Conservation (phyloP, 305 asterid genomes). For the Fraxinus ornus region DNA sequence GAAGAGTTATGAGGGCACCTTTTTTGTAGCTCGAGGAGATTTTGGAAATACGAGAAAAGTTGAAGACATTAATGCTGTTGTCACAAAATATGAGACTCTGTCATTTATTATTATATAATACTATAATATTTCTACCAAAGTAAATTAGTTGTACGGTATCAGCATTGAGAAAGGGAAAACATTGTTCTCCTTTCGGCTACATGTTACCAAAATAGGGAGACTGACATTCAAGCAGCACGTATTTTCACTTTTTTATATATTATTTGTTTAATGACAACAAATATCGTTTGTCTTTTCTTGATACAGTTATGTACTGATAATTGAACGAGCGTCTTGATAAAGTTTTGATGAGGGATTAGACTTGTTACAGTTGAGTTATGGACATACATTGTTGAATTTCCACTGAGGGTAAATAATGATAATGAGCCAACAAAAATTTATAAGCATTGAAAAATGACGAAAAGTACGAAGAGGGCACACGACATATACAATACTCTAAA, state of each 20-base stretch:
- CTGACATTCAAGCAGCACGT: slow-evolving; percentile 28
- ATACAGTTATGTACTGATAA: not conserved
- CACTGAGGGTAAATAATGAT: not conserved
- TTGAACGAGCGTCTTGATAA: not conserved
- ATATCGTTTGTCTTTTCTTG: not conserved
- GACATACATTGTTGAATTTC: not conserved
- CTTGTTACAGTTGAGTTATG: not conserved
- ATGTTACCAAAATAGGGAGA: slow-evolving; percentile 37
- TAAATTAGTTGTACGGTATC: slow-evolving; percentile 25
- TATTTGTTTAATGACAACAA: not conserved
- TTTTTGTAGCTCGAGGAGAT: slow-evolving; percentile 47
- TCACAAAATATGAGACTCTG: slow-evolving; percentile 21
- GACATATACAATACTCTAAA: too few relatives aligned
- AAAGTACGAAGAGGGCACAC: not conserved
- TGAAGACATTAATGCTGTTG: not conserved
- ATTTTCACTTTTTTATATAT: not conserved
- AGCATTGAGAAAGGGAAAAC: slow-evolving; percentile 44
- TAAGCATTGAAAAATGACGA: too few relatives aligned
- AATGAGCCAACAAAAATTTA: too few relatives aligned
- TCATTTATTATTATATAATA: slow-evolving; percentile 1
- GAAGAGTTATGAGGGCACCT: slow-evolving; percentile 18
- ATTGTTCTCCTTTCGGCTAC: slow-evolving; percentile 47
- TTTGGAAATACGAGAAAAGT: slow-evolving; percentile 29
- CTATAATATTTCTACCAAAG: slow-evolving; percentile 10
- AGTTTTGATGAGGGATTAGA: not conserved